Base-by-base conservation (phyloP, 305 asterid genomes). In the Fraxinus dipetala region DNA sequence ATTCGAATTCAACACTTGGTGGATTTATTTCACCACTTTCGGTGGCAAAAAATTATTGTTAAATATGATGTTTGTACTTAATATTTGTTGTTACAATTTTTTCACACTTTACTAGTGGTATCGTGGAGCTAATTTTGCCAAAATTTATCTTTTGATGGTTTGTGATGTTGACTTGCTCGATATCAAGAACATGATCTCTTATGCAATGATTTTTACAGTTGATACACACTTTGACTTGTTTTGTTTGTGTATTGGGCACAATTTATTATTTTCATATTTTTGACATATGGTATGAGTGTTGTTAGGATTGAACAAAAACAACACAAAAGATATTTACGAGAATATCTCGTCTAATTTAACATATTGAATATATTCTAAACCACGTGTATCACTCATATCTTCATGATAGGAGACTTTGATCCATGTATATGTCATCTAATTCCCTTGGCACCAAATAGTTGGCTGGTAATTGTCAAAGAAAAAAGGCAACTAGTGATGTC, bases 361-460 rank as follows among this genome's bases (percentile, higher is more conserved):
- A 3, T 13, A 14, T 3, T 2, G 1, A 48, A 48, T 14, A 48
- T 48, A 48, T 48, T 14, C 5, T 48, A 16, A 48, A 48, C 59
- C 1, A 14, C 20, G 6, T 16, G 7, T 14, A 45, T 48, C 20
- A 7, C 28, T 24, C 70, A 4, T 20, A 24, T 6, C 31, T 61
- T 61, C 70, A 18, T 22, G 31, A 22, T 22, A 22, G 30, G 31
- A 22, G 5, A 61, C 14, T 61, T 81, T 84, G 82, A 81, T 84
- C 90, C 93, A 85, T 80, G 82, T 79, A 38, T 81, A 84, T 79
- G 82, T 76, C 85, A 84, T 78, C 92, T 84, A 22, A 51, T 82
- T 85, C 72, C 75, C 16, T 81, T 89, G 95, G 93, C 79, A 83
- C 43, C 75, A 0, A 81, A 26, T 56, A 69, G 59, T n/a, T 79